Base-by-base conservation (phyloP, 2,329 filamentous ascomycete genomes). In the Hymenoscyphus occultus region DNA sequence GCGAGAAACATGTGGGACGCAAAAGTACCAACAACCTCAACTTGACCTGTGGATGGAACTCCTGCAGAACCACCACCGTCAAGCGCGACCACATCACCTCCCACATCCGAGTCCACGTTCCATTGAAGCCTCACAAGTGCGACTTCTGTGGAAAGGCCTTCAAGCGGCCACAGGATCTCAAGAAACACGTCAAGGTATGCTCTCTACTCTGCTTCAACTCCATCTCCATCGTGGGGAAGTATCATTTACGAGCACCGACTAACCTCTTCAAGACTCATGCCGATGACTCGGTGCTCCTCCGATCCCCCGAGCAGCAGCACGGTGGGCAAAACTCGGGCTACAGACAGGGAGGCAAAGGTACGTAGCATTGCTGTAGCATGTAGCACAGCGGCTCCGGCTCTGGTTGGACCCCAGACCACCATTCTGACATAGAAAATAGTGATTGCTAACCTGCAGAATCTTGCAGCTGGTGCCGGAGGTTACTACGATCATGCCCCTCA, bases 21-120 rank as follows among this genome's bases (percentile, higher is more conserved):
- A 99, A 99, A 84, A 96, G 92, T 82, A 99, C 95, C 76, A 98
- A 98, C 83, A 99, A 99, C 80, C 84, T 99, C 75, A 98, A 95
- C 79, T 80, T 99, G 77, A 97, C 93, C 63, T 99, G 95, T 80
- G 92, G 96, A 77, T 99, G 95, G 95, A 95, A 93, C 73, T 90
- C 90, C 70, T 99, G 95, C 82, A 89, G 93, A 69, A 98, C 94
- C 28, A 97, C 93, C 59, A 98, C 94, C 1, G 94, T 98, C 77
- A 98, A 99, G 85, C 92, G 95, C 74, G 95, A 98, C 75, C 95
- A 99, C 81, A 99, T 99, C 79, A 99, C 95, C 60, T 98, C 95
- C 60, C 95, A 99, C 80, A 97, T 99, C 74, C 92, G 95, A 70
- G 95, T 98, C 62, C 95, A 99, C 78, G 94, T 99, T n/a, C 95